Evolutionary conservation across 129 eudicot species (phyloP).

Genomic region (Cynara cardunculus): DNA sequence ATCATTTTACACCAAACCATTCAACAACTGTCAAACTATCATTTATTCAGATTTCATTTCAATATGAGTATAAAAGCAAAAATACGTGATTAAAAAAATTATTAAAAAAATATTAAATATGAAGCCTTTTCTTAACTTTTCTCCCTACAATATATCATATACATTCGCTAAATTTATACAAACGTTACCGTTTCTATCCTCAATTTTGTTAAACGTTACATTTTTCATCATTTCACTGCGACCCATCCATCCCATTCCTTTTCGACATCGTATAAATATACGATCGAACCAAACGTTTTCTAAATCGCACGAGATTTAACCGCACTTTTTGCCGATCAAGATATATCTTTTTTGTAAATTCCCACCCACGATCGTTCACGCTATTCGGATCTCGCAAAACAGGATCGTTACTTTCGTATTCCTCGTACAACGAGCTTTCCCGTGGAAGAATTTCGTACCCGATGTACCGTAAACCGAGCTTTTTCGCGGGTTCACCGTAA

Average conservation of each 20-base stretch:
- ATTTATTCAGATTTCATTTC: no score
- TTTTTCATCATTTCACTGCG: slow-evolving; percentile 3
- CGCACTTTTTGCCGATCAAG: slow-evolving; percentile 81
- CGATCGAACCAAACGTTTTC: slow-evolving; percentile 69
- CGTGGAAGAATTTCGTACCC: slow-evolving; percentile 66
- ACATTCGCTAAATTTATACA: slow-evolving; percentile 28
- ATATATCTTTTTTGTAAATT: slow-evolving; percentile 78
- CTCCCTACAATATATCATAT: slow-evolving; percentile 27
- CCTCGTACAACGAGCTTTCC: slow-evolving; percentile 83
- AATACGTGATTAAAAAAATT: not conserved
- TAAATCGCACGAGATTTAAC: slow-evolving; percentile 60
- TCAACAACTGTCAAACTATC: no score
- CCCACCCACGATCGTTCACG: slow-evolving; percentile 77
- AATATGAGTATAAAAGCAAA: not conserved
- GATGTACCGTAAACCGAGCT: slow-evolving; percentile 68
- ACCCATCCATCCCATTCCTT: slow-evolving; percentile 31
- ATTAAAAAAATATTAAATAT: slow-evolving; percentile 12
- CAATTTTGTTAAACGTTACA: not conserved
- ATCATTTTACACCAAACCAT: no score
- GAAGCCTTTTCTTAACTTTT: not conserved
- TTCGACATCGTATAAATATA: slow-evolving; percentile 54
- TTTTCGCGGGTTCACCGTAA: slow-evolving; percentile 74
- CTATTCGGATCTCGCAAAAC: slow-evolving; percentile 70
- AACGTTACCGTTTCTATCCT: not conserved
- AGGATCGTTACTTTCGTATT: slow-evolving; percentile 64